Evolutionary conservation across 1,284 basidiomycete species (phyloP), one percentile per base, ranked within the genome.

Genomic region (Melampsora abietis-canadensis): DNA sequence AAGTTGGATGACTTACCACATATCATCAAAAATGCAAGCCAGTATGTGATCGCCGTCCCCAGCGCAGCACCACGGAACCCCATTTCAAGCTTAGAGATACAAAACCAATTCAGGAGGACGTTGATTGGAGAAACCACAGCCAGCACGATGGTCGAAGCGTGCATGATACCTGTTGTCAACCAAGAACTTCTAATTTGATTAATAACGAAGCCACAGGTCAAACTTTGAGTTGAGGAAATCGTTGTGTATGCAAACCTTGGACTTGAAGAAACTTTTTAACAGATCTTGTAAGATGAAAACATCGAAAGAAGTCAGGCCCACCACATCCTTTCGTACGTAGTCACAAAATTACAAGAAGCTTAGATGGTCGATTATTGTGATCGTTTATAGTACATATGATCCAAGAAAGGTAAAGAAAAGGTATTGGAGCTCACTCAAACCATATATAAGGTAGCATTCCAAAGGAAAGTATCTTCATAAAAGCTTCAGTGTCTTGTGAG

Each of bases 231-330:
- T 60, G 51, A 51, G 15, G 17, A 34, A 46, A 27, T 37, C 34
- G 46, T 40, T 64, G 51, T 19, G 31, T 31, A 47, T 27, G 78
- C 84, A 76, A 77, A 88, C 89, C 89, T 84, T 90, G 89, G 75
- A 89, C 89, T 80, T 90, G 89, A 27, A 90, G 80, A 81, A 90
- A 90, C 81, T 89, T 90, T 81, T 90, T 90, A 77, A 90, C 82
- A 31, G 27, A 34, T 62, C 30, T 62, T 62, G n/a, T 62, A 2
- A 2, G 2, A 37, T 30, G 15, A 62, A 62, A 30, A 31, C 30
- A n/a, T 27, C 30, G 27, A 54, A 54, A 54, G 19, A 54, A 27
- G 51, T 54, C n/a, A 27, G 27, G 51, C 27, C n/a, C 27, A n/a
- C 27, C 51, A 54, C 4, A 54, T 40, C 37, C 37, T 40, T 40